Percentiles rank a stretch among this genome's conserved stretches.
Conservation (phyloP, 331 rosid species). For the Phaseolus coccineus region DNA sequence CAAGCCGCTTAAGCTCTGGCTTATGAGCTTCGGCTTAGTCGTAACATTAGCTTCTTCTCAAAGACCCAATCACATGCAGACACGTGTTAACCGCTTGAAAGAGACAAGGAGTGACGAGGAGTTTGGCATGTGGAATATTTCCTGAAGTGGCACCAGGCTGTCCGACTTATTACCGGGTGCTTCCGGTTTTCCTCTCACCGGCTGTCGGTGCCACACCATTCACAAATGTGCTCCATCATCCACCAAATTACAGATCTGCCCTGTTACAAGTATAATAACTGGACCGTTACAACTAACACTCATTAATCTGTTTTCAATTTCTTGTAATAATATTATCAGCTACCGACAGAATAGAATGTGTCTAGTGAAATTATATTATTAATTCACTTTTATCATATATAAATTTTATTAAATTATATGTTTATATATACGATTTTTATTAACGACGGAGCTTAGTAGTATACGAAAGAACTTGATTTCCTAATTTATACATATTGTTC, state of each 20-base stretch:
- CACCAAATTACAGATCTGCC: conserved; percentile 32
- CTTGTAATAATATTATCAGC: neutral
- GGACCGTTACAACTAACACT: conserved; percentile 27
- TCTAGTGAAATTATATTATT: neutral
- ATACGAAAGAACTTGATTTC: no score
- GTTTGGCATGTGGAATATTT: conserved; percentile 5
- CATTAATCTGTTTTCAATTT: conserved; percentile 14
- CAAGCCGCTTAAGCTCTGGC: conserved; percentile 1
- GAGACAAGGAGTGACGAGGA: neutral
- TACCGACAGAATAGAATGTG: conserved; percentile 3
- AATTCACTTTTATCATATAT: neutral
- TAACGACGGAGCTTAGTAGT: no score
- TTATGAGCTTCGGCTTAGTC: conserved; percentile 24
- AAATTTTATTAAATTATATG: neutral
- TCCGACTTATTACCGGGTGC: conserved; percentile 29
- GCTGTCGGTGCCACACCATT: conserved; percentile 52
- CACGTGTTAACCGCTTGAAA: conserved; percentile 23
- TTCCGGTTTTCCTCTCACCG: conserved; percentile 40
- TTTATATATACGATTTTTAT: neutral
- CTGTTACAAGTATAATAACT: neutral
- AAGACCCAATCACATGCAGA: neutral
- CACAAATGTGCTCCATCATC: conserved; percentile 19
- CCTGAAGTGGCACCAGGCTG: conserved; percentile 47
- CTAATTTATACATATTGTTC: no score
- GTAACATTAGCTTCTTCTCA: neutral